phyloP scores from a whole-genome alignment of 106 monocot species.

The Apostasia shenzhenica region DNA sequence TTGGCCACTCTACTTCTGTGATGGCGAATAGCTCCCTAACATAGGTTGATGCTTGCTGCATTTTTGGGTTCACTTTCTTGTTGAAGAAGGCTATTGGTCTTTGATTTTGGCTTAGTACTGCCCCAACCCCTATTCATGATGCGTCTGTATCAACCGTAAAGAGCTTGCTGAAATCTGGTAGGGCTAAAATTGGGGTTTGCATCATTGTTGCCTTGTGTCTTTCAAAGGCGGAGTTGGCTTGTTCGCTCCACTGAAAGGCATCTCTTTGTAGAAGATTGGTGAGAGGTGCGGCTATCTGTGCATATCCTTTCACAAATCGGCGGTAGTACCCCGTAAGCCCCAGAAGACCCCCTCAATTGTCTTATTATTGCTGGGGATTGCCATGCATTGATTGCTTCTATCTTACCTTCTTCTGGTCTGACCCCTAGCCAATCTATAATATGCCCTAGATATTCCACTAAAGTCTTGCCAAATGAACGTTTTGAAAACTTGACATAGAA shows the following conservation, averaged over 20 bases:
- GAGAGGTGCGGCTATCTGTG: no score
- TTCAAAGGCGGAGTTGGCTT: no score
- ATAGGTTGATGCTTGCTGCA: no score
- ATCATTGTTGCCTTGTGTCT: no score
- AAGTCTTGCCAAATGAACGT: not conserved
- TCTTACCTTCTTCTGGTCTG: not conserved
- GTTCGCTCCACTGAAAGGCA: no score
- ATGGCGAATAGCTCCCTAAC: not conserved
- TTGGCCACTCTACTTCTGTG: not conserved
- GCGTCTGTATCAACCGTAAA: no score
- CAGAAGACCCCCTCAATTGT: not conserved
- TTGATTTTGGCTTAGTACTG: no score
- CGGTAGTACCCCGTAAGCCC: not conserved
- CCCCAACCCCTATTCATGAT: no score
- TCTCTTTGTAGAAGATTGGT: no score
- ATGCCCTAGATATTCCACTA: not conserved
- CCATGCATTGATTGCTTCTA: not conserved
- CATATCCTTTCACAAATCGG: not conserved
- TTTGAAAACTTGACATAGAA: not conserved
- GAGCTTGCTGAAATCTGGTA: no score
- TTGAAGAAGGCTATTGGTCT: not conserved
- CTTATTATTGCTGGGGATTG: not conserved
- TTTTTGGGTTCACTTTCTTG: no score
- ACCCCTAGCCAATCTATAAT: not conserved
- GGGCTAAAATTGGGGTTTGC: no score